Base-by-base conservation (phyloP, 768 basidiomycete species). In the Boletus rex-veris region DNA sequence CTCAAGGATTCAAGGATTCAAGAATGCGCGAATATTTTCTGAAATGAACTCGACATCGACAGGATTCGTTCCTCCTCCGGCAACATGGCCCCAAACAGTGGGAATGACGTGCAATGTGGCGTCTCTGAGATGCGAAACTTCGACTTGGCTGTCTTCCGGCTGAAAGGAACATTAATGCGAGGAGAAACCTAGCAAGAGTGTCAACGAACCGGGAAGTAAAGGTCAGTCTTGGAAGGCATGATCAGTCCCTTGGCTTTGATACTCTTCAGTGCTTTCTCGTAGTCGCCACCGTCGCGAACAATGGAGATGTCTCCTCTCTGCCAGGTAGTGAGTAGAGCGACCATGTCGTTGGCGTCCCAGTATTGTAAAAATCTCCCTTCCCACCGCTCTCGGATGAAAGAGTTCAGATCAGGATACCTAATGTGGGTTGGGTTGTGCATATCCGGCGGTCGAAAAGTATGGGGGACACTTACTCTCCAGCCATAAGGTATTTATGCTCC, bases 181-280 rank as follows among this genome's bases (percentile, higher is more conserved):
- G 21, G 18, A 16, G 33, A 39, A 41, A 7, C 16, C 18, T 15
- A 28, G 15, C 7, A 31, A 9, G 31, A 5, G n/a, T 38, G 11
- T 15, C 24, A 40, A 59, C 61, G 41, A 55, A 82, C 80, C 35
- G 82, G 75, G 63, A 84, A 84, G 62, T 82, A 83, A 37, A 84
- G 64, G 58, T 83, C 82, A 2, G 81, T 82, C 69, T 78, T 81
- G 52, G 74, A 77, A 18, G 82, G 83, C 80, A 84, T 82, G 33
- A 84, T 77, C 36, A 84, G 62, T 1, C 75, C 83, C 51, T 74
- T 78, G 1, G 80, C 79, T 54, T 77, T 76, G 62, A 84, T 79
- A 15, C 60, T 62, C 11, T 64, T 63, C 55, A 83, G 58, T 38
- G 72, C 70, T 35, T 70, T 73, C 43, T 64, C 69, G 28, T 80